Evolutionary conservation across 306 rosid genomes (phyloP).

Genomic region (Biancaea sappan): DNA sequence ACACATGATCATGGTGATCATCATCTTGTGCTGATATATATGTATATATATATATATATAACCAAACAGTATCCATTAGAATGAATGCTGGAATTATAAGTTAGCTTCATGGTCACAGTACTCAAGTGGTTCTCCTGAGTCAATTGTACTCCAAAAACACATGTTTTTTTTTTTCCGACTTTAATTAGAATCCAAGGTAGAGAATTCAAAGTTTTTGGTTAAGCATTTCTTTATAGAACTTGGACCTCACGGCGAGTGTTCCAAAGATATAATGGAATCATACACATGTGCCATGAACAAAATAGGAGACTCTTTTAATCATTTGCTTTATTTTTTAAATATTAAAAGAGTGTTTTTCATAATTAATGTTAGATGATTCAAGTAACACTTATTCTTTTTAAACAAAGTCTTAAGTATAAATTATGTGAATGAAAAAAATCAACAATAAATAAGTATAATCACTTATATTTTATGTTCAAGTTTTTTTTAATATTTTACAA

Average conservation of each 20-base stretch:
- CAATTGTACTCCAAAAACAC: conserved; percentile 38
- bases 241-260: conserved; percentile 36
- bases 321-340: conserved; percentile 6
- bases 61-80: neutral
- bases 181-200: conserved; percentile 51
- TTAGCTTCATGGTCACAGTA: neutral
- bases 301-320: neutral
- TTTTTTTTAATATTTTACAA: too few species aligned
- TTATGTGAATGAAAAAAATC: too few species aligned
- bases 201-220: conserved; percentile 31
- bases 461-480: too few species aligned
- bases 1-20: neutral
- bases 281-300: conserved; percentile 29
- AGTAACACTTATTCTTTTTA: too few species aligned
- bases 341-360: conserved; percentile 17
- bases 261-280: conserved; percentile 41
- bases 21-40: conserved; percentile 7
- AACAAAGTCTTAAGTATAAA: too few species aligned
- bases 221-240: conserved; percentile 36
- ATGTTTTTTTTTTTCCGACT: conserved; percentile 31
- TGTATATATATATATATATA: too few species aligned
- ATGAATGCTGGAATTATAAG: neutral
- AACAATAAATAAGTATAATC: too few species aligned
- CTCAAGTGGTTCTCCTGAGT: conserved; percentile 34
- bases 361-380: too few species aligned